Evolutionary conservation across 2,329 filamentous ascomycete species (phyloP).

Genomic region (Xylaria sp.): DNA sequence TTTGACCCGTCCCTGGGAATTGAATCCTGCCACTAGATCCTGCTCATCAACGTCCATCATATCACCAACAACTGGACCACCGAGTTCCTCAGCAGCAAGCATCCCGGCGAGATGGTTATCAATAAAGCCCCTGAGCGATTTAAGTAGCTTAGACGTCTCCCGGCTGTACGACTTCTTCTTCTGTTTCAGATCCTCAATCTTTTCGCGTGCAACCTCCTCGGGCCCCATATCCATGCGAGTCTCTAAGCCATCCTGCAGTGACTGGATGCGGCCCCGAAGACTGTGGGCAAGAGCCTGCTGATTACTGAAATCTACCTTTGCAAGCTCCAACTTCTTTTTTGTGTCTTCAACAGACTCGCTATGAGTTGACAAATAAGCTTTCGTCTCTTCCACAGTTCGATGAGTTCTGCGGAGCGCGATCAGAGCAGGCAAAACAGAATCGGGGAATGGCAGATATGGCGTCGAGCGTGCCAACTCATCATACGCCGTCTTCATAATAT

Average conservation of each 20-base stretch:
- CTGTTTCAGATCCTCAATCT: conserved; percentile 67
- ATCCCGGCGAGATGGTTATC: conserved; percentile 75
- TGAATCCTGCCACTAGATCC: conserved; percentile 69
- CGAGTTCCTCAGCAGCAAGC: conserved; percentile 84
- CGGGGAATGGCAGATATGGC: conserved; percentile 72
- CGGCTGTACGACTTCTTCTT: conserved; percentile 69
- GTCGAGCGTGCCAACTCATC: conserved; percentile 68
- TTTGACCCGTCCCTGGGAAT: conserved; percentile 65
- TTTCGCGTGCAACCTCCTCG: conserved; percentile 70
- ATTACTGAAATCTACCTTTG: conserved; percentile 62
- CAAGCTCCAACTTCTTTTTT: conserved; percentile 60
- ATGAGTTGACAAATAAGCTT: conserved; percentile 64
- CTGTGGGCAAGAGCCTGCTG: conserved; percentile 65
- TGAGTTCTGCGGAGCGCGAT: conserved; percentile 76
- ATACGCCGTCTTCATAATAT: conserved; percentile 72
- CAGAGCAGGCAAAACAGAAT: conserved; percentile 76
- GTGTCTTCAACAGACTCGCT: conserved; percentile 55
- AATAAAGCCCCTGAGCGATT: conserved; percentile 75
- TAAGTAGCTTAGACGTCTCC: conserved; percentile 70
- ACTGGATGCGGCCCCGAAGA: conserved; percentile 58
- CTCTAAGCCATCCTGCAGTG: conserved; percentile 66
- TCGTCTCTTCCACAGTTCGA: conserved; percentile 71
- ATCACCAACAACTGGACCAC: conserved; percentile 83
- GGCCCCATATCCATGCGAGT: conserved; percentile 67
- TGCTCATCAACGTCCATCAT: conserved; percentile 71